phyloP scores from a whole-genome alignment of 1,284 basidiomycete species.

The Hemileia vastatrix region DNA sequence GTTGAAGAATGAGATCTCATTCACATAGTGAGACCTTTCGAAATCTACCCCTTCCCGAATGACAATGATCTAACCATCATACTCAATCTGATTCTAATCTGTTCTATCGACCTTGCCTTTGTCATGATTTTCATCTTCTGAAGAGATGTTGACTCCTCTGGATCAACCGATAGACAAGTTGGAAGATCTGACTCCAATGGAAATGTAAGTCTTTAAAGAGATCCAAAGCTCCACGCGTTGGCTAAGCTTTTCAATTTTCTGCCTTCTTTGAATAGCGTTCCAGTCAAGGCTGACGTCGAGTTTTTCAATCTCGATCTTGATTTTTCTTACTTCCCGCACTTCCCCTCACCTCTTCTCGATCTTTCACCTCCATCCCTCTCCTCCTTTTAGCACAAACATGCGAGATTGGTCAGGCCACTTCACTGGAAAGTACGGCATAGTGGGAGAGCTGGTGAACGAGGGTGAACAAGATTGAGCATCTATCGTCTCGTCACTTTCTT shows the following conservation, averaged over 20 bases:
- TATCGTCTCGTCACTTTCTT: too few relatives aligned
- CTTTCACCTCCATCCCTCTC: background rate
- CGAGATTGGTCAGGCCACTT: slow-evolving; percentile 79
- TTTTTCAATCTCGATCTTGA: too few relatives aligned
- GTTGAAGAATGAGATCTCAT: slow-evolving; percentile 39
- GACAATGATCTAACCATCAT: too few relatives aligned
- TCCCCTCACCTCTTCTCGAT: background rate
- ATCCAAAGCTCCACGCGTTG: background rate
- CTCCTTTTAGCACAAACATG: slow-evolving; percentile 33
- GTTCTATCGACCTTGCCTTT: background rate
- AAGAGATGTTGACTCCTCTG: slow-evolving; percentile 79
- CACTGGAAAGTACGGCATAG: slow-evolving; percentile 72
- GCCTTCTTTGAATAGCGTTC: too few relatives aligned
- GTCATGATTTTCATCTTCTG: background rate
- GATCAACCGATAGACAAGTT: slow-evolving; percentile 78
- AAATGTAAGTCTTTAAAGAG: slow-evolving; percentile 58
- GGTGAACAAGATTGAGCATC: slow-evolving; percentile 60
- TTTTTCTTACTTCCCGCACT: background rate
- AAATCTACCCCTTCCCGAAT: slow-evolving; percentile 11
- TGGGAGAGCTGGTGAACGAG: slow-evolving; percentile 72
- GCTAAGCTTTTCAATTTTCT: slow-evolving; percentile 8
- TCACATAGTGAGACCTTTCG: background rate
- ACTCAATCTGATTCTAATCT: too few relatives aligned
- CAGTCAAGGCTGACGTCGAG: too few relatives aligned
- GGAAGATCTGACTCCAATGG: slow-evolving; percentile 62